Evolutionary conservation across 129 eudicot genomes (phyloP), one percentile per base, ranked within the genome.

Genomic region (Pulicaria dysenterica): DNA sequence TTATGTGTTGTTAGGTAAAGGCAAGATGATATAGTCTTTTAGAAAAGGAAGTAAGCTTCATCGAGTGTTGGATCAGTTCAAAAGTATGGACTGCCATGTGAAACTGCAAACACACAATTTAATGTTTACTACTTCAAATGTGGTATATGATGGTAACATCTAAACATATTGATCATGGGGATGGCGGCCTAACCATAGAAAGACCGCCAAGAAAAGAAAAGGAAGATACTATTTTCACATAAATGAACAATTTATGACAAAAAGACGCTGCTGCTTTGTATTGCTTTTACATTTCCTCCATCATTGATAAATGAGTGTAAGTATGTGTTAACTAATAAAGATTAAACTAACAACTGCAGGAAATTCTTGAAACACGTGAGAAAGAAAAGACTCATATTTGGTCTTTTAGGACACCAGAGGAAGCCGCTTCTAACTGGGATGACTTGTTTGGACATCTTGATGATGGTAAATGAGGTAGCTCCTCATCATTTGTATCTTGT

Each of bases 321-420:
- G 4, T n/a, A 67, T 34, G 8, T 17, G 50, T 37, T 50, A 0
- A 38, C 53, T 75, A 59, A 86, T 67, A 36, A 45, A 24, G 49
- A 8, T 60, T 14, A 6, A 65, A 60, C 5, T 59, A 63, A 64
- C 70, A 66, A 67, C 34, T 77, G 84, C 92, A 91, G 97, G 83
- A 86, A 78, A 91, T 88, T 72, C 78, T 91, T 38, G 84, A 82
- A 77, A 58, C 58, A 6, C 92, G 97, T 12, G 97, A 91, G 75
- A 91, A 88, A 70, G 81, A 75, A 10, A 72, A 76, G 82, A 41
- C 69, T 16, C 95, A 86, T 55, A 85, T 91, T 53, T 91, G 97
- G 95, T 51, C 88, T n/a, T 79, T 82, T 53, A 84, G 95, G 62
- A 77, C 97, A 12, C 92, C 88, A 0, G 83, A 88, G 54, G 97